Conservation (phyloP, 495 filamentous ascomycete genomes). For the Podospora tetraspora region DNA sequence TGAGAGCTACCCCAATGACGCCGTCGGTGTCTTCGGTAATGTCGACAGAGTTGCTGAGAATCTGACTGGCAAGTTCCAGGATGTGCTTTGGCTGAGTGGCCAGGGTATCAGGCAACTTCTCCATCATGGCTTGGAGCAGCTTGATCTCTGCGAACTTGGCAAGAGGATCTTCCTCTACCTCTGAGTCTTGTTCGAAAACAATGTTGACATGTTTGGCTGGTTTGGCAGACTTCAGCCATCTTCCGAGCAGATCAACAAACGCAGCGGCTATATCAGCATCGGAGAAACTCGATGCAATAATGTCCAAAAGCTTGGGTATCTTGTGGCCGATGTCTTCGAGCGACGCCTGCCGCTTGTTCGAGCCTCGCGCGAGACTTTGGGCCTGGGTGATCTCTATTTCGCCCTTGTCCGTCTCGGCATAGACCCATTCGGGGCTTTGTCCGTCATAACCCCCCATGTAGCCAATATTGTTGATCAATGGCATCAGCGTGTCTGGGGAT, state of each 20-base stretch:
- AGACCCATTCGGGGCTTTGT: constrained; percentile 35
- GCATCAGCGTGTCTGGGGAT: constrained; percentile 35
- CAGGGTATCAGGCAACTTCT: constrained; percentile 61
- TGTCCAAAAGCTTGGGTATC: constrained; percentile 48
- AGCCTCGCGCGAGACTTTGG: constrained; percentile 6
- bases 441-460: constrained; percentile 32
- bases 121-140: constrained; percentile 61
- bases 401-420: constrained; percentile 22
- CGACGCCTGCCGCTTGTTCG: background rate
- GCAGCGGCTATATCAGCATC: constrained; percentile 56
- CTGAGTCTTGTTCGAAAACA: constrained; percentile 29
- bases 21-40: constrained; percentile 38
- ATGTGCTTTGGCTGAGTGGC: constrained; percentile 56
- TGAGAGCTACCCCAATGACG: constrained; percentile 55
- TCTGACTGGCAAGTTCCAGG: constrained; percentile 56
- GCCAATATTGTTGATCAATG: constrained; percentile 39
- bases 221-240: constrained; percentile 49
- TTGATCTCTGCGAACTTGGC: constrained; percentile 55
- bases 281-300: constrained; percentile 48
- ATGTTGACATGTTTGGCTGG: constrained; percentile 10
- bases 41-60: constrained; percentile 39
- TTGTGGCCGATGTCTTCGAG: constrained; percentile 42
- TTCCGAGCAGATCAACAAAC: constrained; percentile 58
- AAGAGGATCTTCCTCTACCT: constrained; percentile 37
- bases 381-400: constrained; percentile 29